Percentiles rank a stretch among this genome's conserved stretches.
phyloP scores from a whole-genome alignment of 805 yeast genomes.

The Saccharomyces mikatae region DNA sequence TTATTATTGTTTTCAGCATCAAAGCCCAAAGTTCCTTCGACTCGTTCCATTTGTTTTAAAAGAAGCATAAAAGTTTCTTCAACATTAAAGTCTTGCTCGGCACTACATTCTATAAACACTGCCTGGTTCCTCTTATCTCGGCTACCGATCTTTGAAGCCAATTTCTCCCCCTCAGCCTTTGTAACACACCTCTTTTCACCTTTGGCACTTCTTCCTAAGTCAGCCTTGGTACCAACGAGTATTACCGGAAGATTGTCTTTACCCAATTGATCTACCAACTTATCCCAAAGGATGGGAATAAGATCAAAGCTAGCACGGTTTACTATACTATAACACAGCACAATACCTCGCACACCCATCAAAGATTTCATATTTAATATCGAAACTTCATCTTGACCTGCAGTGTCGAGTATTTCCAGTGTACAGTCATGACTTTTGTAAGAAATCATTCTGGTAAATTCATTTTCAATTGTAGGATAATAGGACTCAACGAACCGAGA shows the following conservation, averaged over 20 bases:
- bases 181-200: conserved; percentile 6
- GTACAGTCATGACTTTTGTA: conserved; percentile 61
- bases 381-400: conserved; percentile 87
- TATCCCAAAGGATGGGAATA: conserved; percentile 69
- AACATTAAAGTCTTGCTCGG: conserved; percentile 19
- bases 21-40: conserved; percentile 8
- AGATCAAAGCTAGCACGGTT: conserved; percentile 72
- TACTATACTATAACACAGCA: conserved; percentile 74
- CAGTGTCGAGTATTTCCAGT: conserved; percentile 82
- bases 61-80: conserved; percentile 17
- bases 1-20: conserved; percentile 9
- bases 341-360: conserved; percentile 80
- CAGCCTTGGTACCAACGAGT: conserved; percentile 39
- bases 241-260: conserved; percentile 62
- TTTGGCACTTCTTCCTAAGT: conserved; percentile 10
- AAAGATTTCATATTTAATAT: conserved; percentile 66
- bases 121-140: conserved; percentile 5
- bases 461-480: conserved; percentile 83
- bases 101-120: conserved; percentile 25
- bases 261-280: conserved; percentile 65
- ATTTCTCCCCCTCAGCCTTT: conserved; percentile 1
- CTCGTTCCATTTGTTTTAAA: conserved; percentile 15
- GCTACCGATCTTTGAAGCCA: not conserved
- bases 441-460: conserved; percentile 60
- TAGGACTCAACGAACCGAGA: conserved; percentile 82